These are phyloP conservation scores for Vitis riparia DNA, from an alignment of 164 flowering plant species.

Conservation along the genomic window DNA sequence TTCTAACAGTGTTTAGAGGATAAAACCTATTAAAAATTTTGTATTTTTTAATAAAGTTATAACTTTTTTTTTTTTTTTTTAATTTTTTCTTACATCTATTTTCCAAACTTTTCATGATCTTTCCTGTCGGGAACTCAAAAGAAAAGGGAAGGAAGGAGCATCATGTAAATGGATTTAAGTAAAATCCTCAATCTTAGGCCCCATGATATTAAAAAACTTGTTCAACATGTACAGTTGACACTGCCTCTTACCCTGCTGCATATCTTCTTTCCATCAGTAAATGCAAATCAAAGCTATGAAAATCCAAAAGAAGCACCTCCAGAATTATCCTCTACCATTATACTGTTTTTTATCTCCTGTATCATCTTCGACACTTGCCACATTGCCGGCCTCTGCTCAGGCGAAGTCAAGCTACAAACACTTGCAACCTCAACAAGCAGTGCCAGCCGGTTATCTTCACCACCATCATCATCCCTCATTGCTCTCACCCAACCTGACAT, in stretches of 20 bases:
- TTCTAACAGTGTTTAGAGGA: too few species aligned
- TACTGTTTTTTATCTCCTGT: slow-evolving; percentile 37
- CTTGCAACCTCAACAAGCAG: slow-evolving; percentile 36
- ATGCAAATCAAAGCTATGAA: slow-evolving; percentile 6
- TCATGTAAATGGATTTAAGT: too few species aligned
- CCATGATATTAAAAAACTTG: too few species aligned
- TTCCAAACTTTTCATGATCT: too few species aligned
- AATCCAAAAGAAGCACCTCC: slow-evolving; percentile 3
- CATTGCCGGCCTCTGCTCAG: slow-evolving; percentile 42
- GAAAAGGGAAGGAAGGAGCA: too few species aligned
- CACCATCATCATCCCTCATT: slow-evolving; percentile 27
- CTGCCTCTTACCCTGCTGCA: neutral
- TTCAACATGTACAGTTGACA: too few species aligned
- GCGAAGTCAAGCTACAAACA: slow-evolving; percentile 26
- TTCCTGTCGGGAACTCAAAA: too few species aligned
- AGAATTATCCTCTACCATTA: slow-evolving; percentile 16
- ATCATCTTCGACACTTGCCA: slow-evolving; percentile 44
- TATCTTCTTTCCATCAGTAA: neutral
- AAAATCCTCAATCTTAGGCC: too few species aligned
- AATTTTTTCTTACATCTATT: too few species aligned
- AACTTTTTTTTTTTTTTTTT: too few species aligned
- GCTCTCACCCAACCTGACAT: slow-evolving; percentile 36
- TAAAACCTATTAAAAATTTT: too few species aligned
- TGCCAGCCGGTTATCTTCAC: slow-evolving; percentile 18
- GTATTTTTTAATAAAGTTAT: too few species aligned